Base-by-base conservation (phyloP, 148 eudicot species). In the Pouteria glomerata region DNA sequence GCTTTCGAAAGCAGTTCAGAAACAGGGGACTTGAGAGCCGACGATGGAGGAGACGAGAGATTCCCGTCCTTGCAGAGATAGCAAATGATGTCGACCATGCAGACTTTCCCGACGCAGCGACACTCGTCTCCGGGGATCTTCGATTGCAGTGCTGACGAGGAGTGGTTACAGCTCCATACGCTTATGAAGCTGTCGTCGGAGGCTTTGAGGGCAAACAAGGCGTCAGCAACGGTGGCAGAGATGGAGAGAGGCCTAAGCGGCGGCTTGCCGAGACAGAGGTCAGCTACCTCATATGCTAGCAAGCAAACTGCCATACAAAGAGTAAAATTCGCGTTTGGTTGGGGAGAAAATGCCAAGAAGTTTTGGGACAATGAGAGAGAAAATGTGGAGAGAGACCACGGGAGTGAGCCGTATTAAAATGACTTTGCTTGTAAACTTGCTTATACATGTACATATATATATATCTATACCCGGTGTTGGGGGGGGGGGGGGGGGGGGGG, bases 211-310 rank as follows among this genome's bases (percentile, higher is more conserved):
- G 86, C 90, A 14, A 81, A 63, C 8, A 94, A 78, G 66, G 96
- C 93, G 64, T 85, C 86, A 60, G 60, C 69, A 41, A 94, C 74
- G 21, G 98, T 81, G 63, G 90, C 74, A 55, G 89, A 51, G 64
- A 69, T 51, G 35, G 93, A 76, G 64, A 86, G 79, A 24, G 86
- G 77, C 50, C 78, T 85, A 53, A 94, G 78, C 30, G 97, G 78
- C 50, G 98, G 98, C 82, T 94, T 94, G 37, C 98, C 98, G 60
- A 94, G 73, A 71, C 98, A 94, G 45, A 94, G 87, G 73, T 94
- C 98, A 29, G 91, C 85, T 55, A 91, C 84, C 74, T 73, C 82
- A 73, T 87, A 81, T 14, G 80, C 74, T 48, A 86, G 68, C 63
- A 94, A 74, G 55, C 81, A 81, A 80, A 57, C 84, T 91, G 98